Conservation (phyloP, 345 rosid species). For the Syzygium grande region DNA sequence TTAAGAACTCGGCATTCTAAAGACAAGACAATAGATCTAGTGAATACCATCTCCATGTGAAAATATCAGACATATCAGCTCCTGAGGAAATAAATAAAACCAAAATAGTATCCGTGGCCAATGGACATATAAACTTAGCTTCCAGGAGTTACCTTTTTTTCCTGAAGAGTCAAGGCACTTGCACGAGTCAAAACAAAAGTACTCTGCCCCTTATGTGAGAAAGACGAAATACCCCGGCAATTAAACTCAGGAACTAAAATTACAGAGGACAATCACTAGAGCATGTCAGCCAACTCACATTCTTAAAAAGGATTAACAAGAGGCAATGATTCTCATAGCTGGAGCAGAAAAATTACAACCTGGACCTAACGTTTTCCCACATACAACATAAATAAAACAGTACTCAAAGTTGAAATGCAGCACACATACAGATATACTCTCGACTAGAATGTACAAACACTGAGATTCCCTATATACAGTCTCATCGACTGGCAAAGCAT, state of each 20-base stretch:
- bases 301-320: not conserved
- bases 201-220: constrained; percentile 22
- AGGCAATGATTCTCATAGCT: not conserved
- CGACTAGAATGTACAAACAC: not conserved
- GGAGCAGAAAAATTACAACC: not conserved
- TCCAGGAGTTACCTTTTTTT: constrained; percentile 44
- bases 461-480: not conserved
- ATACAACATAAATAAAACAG: not conserved
- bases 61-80: not conserved
- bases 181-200: constrained; percentile 28
- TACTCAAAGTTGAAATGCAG: not conserved
- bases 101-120: not conserved
- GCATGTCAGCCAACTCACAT: not conserved
- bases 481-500: not conserved
- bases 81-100: not conserved
- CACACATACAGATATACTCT: not conserved
- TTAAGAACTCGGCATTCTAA: constrained; percentile 42
- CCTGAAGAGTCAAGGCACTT: constrained; percentile 30
- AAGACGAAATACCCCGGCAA: constrained; percentile 20
- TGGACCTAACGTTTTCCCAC: not conserved
- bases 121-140: not conserved
- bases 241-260: constrained; percentile 32
- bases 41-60: not conserved
- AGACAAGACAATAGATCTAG: constrained; percentile 2
- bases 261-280: constrained; percentile 5